phyloP scores from a whole-genome alignment of 805 yeast species.

The Candida ovalis region DNA sequence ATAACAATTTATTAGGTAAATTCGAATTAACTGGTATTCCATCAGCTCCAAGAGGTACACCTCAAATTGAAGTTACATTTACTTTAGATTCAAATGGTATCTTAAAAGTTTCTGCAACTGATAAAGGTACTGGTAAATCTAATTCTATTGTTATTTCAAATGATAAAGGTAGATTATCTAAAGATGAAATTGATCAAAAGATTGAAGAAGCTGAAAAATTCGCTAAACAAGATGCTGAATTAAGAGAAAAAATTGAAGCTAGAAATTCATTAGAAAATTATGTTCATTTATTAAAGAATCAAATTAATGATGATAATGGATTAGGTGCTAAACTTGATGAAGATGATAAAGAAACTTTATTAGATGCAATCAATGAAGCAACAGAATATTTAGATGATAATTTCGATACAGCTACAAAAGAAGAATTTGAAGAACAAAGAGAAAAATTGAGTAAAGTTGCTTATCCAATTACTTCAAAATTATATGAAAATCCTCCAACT shows the following conservation, averaged over 20 bases:
- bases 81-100: constrained; percentile 82
- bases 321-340: constrained; percentile 79
- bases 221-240: constrained; percentile 84
- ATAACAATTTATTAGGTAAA: constrained; percentile 73
- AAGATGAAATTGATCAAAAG: constrained; percentile 96
- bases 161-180: constrained; percentile 53
- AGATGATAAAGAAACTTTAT: constrained; percentile 85
- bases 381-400: constrained; percentile 67
- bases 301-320: constrained; percentile 45
- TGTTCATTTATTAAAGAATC: constrained; percentile 77
- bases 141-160: constrained; percentile 48
- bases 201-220: constrained; percentile 95
- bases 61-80: constrained; percentile 73
- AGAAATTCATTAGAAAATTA: constrained; percentile 87
- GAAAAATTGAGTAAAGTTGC: constrained; percentile 78
- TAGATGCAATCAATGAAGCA: constrained; percentile 84
- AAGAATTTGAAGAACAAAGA: constrained; percentile 91
- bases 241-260: constrained; percentile 82
- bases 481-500: constrained; percentile 51
- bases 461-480: constrained; percentile 87
- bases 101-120: constrained; percentile 54
- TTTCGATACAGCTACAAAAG: constrained; percentile 77
- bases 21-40: constrained; percentile 72
- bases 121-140: constrained; percentile 49
- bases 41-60: constrained; percentile 72